Conservation (phyloP, 108 stramenopile species). For the Skeletonema tropicum region DNA sequence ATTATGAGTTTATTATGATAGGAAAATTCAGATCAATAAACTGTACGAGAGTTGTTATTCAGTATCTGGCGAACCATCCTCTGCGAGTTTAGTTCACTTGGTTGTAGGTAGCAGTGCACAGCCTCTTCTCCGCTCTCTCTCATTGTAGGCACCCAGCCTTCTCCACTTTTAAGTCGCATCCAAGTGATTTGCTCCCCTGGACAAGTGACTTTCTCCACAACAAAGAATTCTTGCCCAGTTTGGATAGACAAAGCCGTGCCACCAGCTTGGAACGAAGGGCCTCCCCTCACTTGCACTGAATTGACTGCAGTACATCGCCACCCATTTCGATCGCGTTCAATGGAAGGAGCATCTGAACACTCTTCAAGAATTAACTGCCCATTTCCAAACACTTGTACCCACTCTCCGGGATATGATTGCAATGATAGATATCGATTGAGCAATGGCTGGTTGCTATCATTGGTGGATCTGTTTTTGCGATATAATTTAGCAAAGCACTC, state of each 20-base stretch:
- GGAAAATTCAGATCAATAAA: not conserved
- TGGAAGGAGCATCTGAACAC: slow-evolving; percentile 61
- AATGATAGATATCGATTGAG: slow-evolving; percentile 50
- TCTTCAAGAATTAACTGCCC: slow-evolving; percentile 70
- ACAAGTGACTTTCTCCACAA: slow-evolving; percentile 73
- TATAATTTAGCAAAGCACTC: slow-evolving; percentile 89
- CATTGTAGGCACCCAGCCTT: slow-evolving; percentile 74
- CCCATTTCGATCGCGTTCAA: slow-evolving; percentile 77
- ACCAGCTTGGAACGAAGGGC: slow-evolving; percentile 73
- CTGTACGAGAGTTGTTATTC: slow-evolving; percentile 14
- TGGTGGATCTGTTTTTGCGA: slow-evolving; percentile 58
- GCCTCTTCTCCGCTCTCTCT: slow-evolving; percentile 54
- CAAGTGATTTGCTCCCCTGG: slow-evolving; percentile 55
- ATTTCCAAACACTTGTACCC: slow-evolving; percentile 73
- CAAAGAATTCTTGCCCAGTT: slow-evolving; percentile 58
- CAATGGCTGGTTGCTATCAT: slow-evolving; percentile 30
- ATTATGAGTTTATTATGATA: not conserved
- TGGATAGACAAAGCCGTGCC: slow-evolving; percentile 43
- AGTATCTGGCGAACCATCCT: slow-evolving; percentile 32
- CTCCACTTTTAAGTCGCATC: slow-evolving; percentile 74
- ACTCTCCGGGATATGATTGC: slow-evolving; percentile 71
- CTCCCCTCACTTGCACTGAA: slow-evolving; percentile 58
- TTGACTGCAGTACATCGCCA: slow-evolving; percentile 71
- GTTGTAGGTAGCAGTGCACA: slow-evolving; percentile 44
- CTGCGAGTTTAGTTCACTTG: slow-evolving; percentile 6